Conservation (phyloP, 306 rosid genomes). For the Astragalus membranaceus region DNA sequence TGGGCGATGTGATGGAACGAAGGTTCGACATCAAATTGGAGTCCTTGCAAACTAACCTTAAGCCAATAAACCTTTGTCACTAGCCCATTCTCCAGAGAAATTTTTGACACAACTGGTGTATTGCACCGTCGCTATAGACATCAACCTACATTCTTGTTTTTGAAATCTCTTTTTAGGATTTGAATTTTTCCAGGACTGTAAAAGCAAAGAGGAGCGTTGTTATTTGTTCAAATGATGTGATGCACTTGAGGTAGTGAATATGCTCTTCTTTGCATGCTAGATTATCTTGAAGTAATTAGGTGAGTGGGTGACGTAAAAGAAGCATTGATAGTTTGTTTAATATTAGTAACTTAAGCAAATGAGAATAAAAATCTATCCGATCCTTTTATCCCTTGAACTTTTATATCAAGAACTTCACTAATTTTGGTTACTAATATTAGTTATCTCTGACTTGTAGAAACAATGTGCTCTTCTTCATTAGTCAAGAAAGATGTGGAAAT, state of each 20-base stretch:
- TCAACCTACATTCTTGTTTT: background rate
- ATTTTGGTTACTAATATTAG: background rate
- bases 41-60: background rate
- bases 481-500: constrained; percentile 26
- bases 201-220: background rate
- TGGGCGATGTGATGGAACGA: background rate
- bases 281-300: background rate
- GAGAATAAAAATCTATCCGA: background rate
- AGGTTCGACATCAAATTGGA: background rate
- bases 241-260: background rate
- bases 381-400: constrained; percentile 20
- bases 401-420: background rate
- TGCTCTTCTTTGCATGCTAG: background rate
- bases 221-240: background rate
- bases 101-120: background rate
- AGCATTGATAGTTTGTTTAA: background rate
- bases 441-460: constrained; percentile 35
- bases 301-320: background rate
- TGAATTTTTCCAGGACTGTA: background rate
- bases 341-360: background rate
- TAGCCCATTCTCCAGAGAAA: background rate
- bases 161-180: background rate
- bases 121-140: background rate
- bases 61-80: background rate
- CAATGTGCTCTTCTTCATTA: constrained; percentile 32